A percentile compares a stretch with the other conserved stretches of the same genome.
These are phyloP conservation scores for Salix koriyanagi DNA, from an alignment of 345 rosid genomes.

Conservation along the genomic window DNA sequence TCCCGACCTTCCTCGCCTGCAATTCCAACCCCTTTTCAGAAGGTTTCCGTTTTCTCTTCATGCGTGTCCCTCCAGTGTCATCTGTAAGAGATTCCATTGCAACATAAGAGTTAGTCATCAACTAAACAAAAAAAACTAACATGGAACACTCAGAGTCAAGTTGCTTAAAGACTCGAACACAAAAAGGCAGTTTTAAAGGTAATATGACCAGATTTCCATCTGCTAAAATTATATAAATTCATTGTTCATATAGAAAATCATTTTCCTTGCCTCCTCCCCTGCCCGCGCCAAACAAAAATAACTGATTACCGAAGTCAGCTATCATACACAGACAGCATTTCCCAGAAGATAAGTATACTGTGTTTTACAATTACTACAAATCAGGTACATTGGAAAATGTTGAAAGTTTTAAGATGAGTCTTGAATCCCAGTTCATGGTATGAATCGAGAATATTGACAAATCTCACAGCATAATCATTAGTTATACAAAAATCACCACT, in stretches of 20 bases:
- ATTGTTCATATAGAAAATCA: neutral
- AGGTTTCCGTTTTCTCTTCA: slow-evolving; percentile 80
- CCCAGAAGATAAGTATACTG: neutral
- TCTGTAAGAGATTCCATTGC: slow-evolving; percentile 39
- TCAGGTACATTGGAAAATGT: neutral
- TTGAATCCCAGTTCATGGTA: neutral
- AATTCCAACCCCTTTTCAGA: slow-evolving; percentile 92
- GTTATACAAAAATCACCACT: neutral
- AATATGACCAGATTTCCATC: neutral
- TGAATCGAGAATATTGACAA: neutral
- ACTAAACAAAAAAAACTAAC: neutral
- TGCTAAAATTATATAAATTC: neutral
- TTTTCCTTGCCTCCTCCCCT: neutral
- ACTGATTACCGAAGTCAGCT: neutral
- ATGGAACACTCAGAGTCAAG: neutral
- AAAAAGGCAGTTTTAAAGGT: neutral
- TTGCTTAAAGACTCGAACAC: neutral
- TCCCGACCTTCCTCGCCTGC: slow-evolving; percentile 86
- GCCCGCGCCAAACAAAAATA: neutral
- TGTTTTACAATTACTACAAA: neutral
- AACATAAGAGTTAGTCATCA: slow-evolving; percentile 2
- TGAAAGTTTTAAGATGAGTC: neutral
- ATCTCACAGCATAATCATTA: neutral
- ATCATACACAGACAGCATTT: neutral
- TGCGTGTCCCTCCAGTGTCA: slow-evolving; percentile 67